Evolutionary conservation across 139 green algal genomes (phyloP).

Genomic region (Micromonas commoda): DNA sequence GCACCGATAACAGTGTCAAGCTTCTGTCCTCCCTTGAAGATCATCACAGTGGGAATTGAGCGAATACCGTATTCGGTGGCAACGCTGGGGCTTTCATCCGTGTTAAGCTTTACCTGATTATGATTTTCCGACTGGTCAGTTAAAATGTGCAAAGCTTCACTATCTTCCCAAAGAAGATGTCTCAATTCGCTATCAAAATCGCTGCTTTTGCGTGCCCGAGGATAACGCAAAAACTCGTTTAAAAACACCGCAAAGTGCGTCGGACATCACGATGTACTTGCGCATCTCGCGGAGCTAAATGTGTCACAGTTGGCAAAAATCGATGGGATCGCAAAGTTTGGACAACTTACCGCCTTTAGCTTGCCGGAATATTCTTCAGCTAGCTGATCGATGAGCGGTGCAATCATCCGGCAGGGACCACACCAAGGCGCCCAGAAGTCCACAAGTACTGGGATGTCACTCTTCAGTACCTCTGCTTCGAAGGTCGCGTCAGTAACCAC

Average conservation of each 20-base stretch:
- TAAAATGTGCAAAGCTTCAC: too few relatives aligned
- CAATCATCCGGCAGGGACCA: conserved; percentile 60
- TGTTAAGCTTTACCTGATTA: conserved; percentile 94
- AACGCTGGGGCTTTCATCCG: conserved; percentile 84
- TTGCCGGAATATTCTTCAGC: conserved; percentile 42
- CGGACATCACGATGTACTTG: background rate
- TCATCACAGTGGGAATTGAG: conserved; percentile 93
- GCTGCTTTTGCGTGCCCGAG: too few relatives aligned
- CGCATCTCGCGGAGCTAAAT: background rate
- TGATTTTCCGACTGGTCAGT: too few relatives aligned
- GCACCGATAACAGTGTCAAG: conserved; percentile 97
- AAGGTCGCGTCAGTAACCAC: conserved; percentile 77
- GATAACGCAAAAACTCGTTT: too few relatives aligned
- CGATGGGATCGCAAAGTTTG: background rate
- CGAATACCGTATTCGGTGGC: conserved; percentile 94
- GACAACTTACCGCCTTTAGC: conserved; percentile 32
- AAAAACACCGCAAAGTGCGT: background rate
- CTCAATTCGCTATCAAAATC: too few relatives aligned
- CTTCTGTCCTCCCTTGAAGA: conserved; percentile 95
- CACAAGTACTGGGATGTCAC: conserved; percentile 79
- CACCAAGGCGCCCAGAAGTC: conserved; percentile 89
- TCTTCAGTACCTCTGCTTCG: conserved; percentile 76
- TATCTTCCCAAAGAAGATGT: too few relatives aligned
- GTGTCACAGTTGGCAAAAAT: background rate
- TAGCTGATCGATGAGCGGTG: conserved; percentile 54